A percentile compares a stretch with the other conserved stretches of the same genome.
These are phyloP conservation scores for Ulmus americana DNA, from an alignment of 331 rosid species.

Conservation along the genomic window DNA sequence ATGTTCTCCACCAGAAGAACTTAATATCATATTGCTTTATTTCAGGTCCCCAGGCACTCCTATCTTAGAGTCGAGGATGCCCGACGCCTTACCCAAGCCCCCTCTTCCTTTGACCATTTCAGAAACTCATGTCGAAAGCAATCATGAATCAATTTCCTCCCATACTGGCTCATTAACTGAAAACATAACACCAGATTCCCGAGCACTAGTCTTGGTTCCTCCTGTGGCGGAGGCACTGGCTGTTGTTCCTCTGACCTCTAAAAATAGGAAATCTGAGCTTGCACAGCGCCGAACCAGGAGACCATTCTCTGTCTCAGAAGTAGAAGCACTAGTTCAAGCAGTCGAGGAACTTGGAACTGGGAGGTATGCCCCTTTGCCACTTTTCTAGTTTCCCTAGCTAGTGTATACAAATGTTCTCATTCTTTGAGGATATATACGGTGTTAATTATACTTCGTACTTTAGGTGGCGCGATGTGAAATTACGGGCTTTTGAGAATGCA, in stretches of 20 bases:
- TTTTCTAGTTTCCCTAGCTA: neutral
- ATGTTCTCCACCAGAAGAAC: slow-evolving; percentile 1
- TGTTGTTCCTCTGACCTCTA: slow-evolving; percentile 47
- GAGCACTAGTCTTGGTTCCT: slow-evolving; percentile 43
- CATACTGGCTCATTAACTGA: slow-evolving; percentile 31
- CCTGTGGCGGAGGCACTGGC: slow-evolving; percentile 42
- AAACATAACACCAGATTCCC: slow-evolving; percentile 39
- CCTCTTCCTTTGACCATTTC: slow-evolving; percentile 33
- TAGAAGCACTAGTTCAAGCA: slow-evolving; percentile 71
- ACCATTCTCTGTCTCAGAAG: slow-evolving; percentile 76
- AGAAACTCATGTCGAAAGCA: slow-evolving; percentile 31
- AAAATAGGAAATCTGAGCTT: slow-evolving; percentile 51
- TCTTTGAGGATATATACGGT: slow-evolving; percentile 8
- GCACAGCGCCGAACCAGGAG: slow-evolving; percentile 79
- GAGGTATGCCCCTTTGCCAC: slow-evolving; percentile 46
- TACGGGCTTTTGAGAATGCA: slow-evolving; percentile 77
- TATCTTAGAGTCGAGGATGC: slow-evolving; percentile 28
- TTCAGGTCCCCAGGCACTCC: slow-evolving; percentile 48
- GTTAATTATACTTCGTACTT: slow-evolving; percentile 26
- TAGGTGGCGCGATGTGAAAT: slow-evolving; percentile 98
- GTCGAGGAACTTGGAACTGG: slow-evolving; percentile 91
- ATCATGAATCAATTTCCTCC: slow-evolving; percentile 37
- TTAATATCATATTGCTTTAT: slow-evolving; percentile 21
- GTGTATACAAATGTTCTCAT: neutral
- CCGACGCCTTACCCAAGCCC: slow-evolving; percentile 35